Evolutionary conservation across 2,329 filamentous ascomycete genomes (phyloP).

Genomic region (Hypoxylon sp.): DNA sequence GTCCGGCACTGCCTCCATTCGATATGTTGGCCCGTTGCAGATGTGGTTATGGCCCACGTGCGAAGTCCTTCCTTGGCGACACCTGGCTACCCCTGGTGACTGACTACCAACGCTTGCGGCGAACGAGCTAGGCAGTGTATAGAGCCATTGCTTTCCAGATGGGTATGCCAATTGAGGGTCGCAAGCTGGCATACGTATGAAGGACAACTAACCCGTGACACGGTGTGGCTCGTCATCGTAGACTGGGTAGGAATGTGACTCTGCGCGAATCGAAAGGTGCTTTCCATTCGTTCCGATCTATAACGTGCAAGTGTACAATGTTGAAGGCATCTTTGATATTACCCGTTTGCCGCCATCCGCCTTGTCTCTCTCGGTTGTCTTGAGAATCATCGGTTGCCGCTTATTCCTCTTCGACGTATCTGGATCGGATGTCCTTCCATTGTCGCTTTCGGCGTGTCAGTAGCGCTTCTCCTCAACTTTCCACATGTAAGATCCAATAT

Average conservation of each 20-base stretch:
- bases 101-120: neutral
- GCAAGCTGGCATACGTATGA: neutral
- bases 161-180: neutral
- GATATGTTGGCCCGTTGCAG: neutral
- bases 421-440: constrained; percentile 99
- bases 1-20: neutral
- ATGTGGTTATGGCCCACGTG: neutral
- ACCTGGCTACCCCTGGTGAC: too few relatives aligned
- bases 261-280: constrained; percentile 8
- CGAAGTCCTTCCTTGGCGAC: neutral
- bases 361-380: constrained; percentile 1
- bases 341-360: neutral
- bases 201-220: neutral
- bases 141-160: neutral
- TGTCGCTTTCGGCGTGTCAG: constrained; percentile 73
- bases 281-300: constrained; percentile 34
- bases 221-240: neutral
- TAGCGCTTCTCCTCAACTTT: constrained; percentile 2
- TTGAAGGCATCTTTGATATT: constrained; percentile 10
- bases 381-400: constrained; percentile 1
- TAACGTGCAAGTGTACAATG: constrained; percentile 39
- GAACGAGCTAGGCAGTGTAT: neutral
- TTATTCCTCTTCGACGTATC: constrained; percentile 74
- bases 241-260: neutral
- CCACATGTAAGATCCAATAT: too few relatives aligned